Base-by-base conservation (phyloP, 257 asterid genomes). In the Dorcoceras hygrometricum region DNA sequence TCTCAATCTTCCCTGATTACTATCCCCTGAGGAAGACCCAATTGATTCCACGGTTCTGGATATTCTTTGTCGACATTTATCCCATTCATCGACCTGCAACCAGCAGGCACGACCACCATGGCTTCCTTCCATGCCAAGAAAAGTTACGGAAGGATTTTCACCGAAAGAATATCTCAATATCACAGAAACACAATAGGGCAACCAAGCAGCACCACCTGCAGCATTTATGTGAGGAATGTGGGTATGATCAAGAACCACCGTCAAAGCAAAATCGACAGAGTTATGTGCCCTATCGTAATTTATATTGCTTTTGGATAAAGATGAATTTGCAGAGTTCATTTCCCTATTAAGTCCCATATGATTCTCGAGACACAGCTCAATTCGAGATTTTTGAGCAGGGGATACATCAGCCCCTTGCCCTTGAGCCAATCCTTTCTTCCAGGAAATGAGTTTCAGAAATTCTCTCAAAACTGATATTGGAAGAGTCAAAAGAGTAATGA, bases 151-250 rank as follows among this genome's bases (percentile, higher is more conserved):
- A 2, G 91, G 85, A 67, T 76, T 94, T 48, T 94, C 99, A 31
- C 92, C 87, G 50, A 88, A 94, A 6, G 80, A 78, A 77, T 90
- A 94, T 73, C 89, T 84, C 76, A 94, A 75, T 71, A 95, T 82
- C 25, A 94, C 89, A 0, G 99, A 94, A 50, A 87, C 98, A 62
- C 99, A 94, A 67, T 94, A 90, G 3, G 98, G 96, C 80, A 94
- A 78, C 99, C 99, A 94, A 26, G 99, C 99, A 29, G 96, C 99
- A 56, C 99, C 99, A 23, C 99, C 99, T 10, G 97, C 96, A 25
- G 96, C 99, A 43, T 94, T 94, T 61, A 94, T 70, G 23, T 84
- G 96, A 25, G 98, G 96, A 77, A 94, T 88, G 74, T 87, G 98
- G 55, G 89, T 77, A 19, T 91, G 93, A 73, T 94, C 99, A 32